phyloP scores from a whole-genome alignment of 352 stramenopile species.

The Globisporangium cylindrosporum region DNA sequence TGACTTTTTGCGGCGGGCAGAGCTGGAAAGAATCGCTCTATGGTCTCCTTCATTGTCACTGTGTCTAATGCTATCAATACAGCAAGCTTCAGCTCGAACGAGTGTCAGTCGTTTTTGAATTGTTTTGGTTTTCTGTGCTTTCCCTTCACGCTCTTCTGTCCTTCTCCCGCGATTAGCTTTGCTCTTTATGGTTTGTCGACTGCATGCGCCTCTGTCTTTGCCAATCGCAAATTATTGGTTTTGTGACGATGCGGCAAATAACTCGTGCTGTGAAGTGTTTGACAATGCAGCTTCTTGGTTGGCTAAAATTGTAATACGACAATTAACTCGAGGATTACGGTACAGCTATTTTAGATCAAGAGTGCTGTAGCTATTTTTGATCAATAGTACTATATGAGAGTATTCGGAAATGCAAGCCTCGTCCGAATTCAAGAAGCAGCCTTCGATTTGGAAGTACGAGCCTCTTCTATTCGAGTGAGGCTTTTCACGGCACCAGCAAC shows the following conservation, averaged over 20 bases:
- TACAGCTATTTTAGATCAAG: too few relatives aligned
- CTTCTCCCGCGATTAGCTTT: not conserved
- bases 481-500: too few relatives aligned
- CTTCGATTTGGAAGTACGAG: too few relatives aligned
- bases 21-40: not conserved
- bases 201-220: not conserved
- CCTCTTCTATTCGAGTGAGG: too few relatives aligned
- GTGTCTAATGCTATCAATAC: not conserved
- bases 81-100: slow-evolving; percentile 9
- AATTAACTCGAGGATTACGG: too few relatives aligned
- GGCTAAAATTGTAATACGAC: too few relatives aligned
- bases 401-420: too few relatives aligned
- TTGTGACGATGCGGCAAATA: slow-evolving; percentile 4
- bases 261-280: slow-evolving; percentile 3
- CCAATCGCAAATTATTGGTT: slow-evolving; percentile 4
- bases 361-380: too few relatives aligned
- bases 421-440: too few relatives aligned
- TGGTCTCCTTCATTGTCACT: not conserved
- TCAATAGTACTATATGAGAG: too few relatives aligned
- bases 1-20: not conserved
- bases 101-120: slow-evolving; percentile 4
- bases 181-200: not conserved
- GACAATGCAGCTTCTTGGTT: too few relatives aligned
- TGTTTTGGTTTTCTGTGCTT: not conserved
- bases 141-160: not conserved